These are phyloP conservation scores for Ramaria rubella DNA, from an alignment of 768 basidiomycete species.

Conservation along the genomic window DNA sequence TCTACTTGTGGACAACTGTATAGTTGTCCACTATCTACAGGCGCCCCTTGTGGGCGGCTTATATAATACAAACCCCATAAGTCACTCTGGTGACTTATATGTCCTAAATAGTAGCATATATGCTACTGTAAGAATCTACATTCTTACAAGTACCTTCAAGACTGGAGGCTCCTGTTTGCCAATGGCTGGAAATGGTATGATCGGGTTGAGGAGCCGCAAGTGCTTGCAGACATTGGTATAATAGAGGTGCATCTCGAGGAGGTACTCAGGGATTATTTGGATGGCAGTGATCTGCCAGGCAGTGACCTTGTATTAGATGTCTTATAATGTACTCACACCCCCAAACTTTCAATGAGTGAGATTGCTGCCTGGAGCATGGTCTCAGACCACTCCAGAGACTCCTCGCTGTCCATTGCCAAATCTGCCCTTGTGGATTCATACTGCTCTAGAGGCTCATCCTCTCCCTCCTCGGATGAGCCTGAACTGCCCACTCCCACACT, in stretches of 20 bases:
- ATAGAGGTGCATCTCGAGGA: not conserved
- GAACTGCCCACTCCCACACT: too few relatives aligned
- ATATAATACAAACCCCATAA: too few relatives aligned
- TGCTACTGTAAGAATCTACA: not conserved
- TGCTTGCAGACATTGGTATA: not conserved
- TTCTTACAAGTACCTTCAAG: not conserved
- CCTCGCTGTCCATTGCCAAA: slow-evolving; percentile 10
- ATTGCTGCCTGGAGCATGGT: slow-evolving; percentile 6
- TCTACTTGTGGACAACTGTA: too few relatives aligned
- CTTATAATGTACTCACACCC: slow-evolving; percentile 11
- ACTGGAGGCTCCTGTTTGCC: not conserved
- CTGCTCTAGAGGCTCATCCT: not conserved
- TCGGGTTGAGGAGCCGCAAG: not conserved
- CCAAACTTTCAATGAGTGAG: slow-evolving; percentile 13
- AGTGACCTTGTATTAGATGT: not conserved
- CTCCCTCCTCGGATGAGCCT: too few relatives aligned
- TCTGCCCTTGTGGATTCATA: not conserved
- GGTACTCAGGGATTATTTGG: not conserved
- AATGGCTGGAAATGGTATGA: not conserved
- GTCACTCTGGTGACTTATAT: too few relatives aligned
- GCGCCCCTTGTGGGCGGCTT: too few relatives aligned
- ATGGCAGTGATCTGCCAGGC: not conserved
- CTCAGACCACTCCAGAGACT: slow-evolving; percentile 3
- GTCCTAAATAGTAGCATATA: too few relatives aligned
- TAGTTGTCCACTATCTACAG: too few relatives aligned